Conservation (phyloP, 1,284 basidiomycete genomes). For the Rhodotorula sp. region DNA sequence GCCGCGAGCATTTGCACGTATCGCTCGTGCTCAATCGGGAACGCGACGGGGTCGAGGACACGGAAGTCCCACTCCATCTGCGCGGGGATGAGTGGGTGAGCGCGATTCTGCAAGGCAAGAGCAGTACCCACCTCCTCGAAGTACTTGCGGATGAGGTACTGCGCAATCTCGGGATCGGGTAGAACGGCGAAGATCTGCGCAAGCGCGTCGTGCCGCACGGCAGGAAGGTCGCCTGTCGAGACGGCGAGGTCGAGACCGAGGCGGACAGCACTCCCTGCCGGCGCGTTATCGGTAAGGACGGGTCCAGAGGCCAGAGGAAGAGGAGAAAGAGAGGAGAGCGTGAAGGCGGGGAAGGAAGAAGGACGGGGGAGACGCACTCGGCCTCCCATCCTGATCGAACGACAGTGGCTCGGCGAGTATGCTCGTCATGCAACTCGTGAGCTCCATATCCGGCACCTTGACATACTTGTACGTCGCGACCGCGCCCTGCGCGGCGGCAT, state of each 20-base stretch:
- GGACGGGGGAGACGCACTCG: background rate
- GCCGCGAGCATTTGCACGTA: conserved; percentile 37
- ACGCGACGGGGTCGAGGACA: conserved; percentile 37
- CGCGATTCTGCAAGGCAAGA: background rate
- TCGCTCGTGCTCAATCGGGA: conserved; percentile 36
- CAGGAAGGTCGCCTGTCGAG: conserved; percentile 30
- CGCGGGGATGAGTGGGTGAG: background rate
- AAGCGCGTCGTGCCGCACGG: conserved; percentile 29
- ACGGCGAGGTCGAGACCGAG: conserved; percentile 41
- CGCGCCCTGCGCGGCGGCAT: conserved; percentile 16
- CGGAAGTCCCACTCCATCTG: conserved; percentile 43
- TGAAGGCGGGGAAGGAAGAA: background rate
- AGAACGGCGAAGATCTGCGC: conserved; percentile 40
- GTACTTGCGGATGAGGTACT: conserved; percentile 32
- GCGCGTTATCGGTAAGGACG: background rate
- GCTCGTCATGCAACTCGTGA: conserved; percentile 35
- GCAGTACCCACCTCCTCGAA: conserved; percentile 5
- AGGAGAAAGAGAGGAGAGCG: background rate
- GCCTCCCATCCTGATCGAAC: conserved; percentile 39
- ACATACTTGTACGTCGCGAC: conserved; percentile 19
- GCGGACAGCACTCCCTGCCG: conserved; percentile 28
- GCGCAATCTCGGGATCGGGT: conserved; percentile 35
- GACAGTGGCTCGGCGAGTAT: conserved; percentile 38
- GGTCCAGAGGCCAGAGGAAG: background rate
- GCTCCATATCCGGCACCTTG: conserved; percentile 32